Conservation (phyloP, 2,329 filamentous ascomycete species). For the Ciborinia camelliae region DNA sequence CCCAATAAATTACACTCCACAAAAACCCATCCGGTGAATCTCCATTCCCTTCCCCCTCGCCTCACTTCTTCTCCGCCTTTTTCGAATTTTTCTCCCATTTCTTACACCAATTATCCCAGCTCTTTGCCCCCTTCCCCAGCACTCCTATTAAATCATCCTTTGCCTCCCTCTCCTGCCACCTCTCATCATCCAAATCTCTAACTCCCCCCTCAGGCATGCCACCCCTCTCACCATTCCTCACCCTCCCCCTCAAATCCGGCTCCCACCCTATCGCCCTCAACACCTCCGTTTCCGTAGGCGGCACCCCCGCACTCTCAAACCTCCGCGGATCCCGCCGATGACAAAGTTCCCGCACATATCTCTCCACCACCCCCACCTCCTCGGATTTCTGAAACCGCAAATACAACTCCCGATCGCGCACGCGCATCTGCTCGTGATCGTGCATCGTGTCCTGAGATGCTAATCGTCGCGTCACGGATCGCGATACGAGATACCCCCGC, state of each 20-base stretch:
- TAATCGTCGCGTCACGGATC: neutral
- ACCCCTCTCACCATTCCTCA: slow-evolving; percentile 10
- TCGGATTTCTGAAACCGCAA: neutral
- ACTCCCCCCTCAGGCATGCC: slow-evolving; percentile 7
- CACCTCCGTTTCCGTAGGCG: slow-evolving; percentile 21
- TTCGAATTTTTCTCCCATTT: slow-evolving; percentile 22
- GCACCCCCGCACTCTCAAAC: slow-evolving; percentile 21
- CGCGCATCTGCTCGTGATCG: neutral
- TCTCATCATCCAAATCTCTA: slow-evolving; percentile 21
- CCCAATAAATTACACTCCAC: neutral
- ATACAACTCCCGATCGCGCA: neutral
- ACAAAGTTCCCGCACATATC: neutral
- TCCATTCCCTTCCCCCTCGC: neutral
- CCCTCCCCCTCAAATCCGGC: slow-evolving; percentile 12
- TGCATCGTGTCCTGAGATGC: neutral
- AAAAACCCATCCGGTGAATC: neutral
- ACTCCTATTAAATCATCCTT: slow-evolving; percentile 20
- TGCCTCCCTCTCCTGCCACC: slow-evolving; percentile 19
- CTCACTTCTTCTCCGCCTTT: slow-evolving; percentile 10
- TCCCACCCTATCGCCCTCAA: slow-evolving; percentile 22
- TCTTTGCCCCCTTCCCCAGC: slow-evolving; percentile 16
- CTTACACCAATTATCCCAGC: slow-evolving; percentile 19
- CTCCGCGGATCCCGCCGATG: slow-evolving; percentile 16
- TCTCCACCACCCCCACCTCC: neutral
- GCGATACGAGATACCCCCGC: slow-evolving; percentile 20